phyloP scores from a whole-genome alignment of 345 rosid species.

The Carallia brachiata region DNA sequence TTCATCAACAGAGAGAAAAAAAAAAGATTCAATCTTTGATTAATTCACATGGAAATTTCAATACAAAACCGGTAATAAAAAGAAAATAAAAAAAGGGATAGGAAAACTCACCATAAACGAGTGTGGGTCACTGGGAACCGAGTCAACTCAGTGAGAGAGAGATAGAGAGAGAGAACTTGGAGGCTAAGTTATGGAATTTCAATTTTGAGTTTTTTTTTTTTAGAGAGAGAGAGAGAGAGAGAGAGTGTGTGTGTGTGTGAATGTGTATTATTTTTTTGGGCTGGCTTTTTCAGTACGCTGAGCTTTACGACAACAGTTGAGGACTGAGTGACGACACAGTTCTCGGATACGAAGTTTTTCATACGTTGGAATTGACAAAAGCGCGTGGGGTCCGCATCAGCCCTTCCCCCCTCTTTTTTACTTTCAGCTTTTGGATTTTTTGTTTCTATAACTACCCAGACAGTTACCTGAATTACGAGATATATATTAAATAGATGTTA shows the following conservation, averaged over 20 bases:
- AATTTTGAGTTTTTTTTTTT: background rate
- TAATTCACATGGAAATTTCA: background rate
- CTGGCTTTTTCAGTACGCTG: conserved; percentile 41
- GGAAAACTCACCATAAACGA: conserved; percentile 14
- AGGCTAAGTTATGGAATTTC: background rate
- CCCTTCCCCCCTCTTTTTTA: too few relatives aligned
- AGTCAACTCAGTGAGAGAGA: background rate
- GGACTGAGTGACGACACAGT: too few relatives aligned
- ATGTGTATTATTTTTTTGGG: too few relatives aligned
- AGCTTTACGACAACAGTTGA: conserved; percentile 1
- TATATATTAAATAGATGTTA: too few relatives aligned
- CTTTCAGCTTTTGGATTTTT: too few relatives aligned
- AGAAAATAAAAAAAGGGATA: background rate
- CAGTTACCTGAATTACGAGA: too few relatives aligned
- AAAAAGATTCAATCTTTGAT: background rate
- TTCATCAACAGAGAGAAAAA: background rate
- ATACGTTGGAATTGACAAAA: conserved; percentile 12
- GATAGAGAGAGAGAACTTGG: background rate
- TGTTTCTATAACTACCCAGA: too few relatives aligned
- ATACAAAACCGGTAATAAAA: background rate
- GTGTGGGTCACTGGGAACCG: background rate
- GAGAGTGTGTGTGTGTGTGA: background rate
- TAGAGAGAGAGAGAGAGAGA: background rate
- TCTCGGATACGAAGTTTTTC: conserved; percentile 32
- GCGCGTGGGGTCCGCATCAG: conserved; percentile 28